A percentile compares a stretch with the other conserved stretches of the same genome.
Evolutionary conservation across 768 basidiomycete species (phyloP).

Genomic region (Favolaschia claudopus): DNA sequence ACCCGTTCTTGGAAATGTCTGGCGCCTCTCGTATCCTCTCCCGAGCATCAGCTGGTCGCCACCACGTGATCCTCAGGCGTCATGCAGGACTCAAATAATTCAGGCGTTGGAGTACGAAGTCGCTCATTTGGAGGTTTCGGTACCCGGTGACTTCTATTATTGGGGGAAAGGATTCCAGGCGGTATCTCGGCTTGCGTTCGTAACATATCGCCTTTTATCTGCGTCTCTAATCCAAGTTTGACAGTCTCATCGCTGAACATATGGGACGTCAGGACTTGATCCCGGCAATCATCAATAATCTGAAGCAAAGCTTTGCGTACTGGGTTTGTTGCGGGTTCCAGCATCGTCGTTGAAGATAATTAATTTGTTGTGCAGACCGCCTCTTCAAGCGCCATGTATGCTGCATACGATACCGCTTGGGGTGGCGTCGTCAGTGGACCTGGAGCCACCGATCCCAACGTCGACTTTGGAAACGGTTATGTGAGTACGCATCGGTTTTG

Average conservation of each 20-base stretch:
- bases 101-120: constrained; percentile 55
- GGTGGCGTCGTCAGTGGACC: constrained; percentile 43
- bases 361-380: background rate
- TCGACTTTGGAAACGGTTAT: constrained; percentile 45
- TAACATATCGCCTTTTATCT: background rate
- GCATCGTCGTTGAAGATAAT: background rate
- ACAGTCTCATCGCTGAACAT: constrained; percentile 41
- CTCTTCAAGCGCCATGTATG: constrained; percentile 29
- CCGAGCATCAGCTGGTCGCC: constrained; percentile 43
- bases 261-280: constrained; percentile 41
- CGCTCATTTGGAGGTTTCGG: constrained; percentile 53
- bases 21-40: constrained; percentile 39
- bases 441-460: constrained; percentile 36
- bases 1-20: constrained; percentile 39
- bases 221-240: background rate
- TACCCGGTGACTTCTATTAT: constrained; percentile 46
- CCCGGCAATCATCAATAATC: constrained; percentile 31
- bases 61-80: constrained; percentile 39
- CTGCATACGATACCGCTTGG: constrained; percentile 45
- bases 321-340: constrained; percentile 32
- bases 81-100: constrained; percentile 36
- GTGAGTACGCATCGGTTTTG: background rate
- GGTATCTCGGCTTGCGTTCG: constrained; percentile 40
- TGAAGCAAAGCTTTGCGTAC: constrained; percentile 34
- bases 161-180: constrained; percentile 40